phyloP scores from a whole-genome alignment of 352 stramenopile species.

The Thraustotheca clavata region DNA sequence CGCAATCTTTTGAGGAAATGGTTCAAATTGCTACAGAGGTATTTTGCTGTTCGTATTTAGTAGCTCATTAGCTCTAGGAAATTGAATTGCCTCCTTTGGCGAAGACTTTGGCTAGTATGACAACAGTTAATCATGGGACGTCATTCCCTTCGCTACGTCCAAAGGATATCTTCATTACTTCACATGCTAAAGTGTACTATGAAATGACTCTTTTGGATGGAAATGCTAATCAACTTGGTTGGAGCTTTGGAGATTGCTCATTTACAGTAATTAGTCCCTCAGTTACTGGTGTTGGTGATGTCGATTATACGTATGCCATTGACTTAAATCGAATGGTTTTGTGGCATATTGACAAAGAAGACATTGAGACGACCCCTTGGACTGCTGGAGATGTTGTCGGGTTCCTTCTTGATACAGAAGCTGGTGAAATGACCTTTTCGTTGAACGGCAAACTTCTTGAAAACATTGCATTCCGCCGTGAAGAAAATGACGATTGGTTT shows the following conservation, averaged over 20 bases:
- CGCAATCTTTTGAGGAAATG: neutral
- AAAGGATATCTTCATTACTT: neutral
- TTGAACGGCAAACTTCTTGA: conserved; percentile 35
- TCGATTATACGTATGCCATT: neutral
- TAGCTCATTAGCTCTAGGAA: too few species aligned
- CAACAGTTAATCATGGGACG: neutral
- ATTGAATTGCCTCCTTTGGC: too few species aligned
- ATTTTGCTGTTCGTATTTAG: too few species aligned
- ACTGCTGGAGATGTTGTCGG: conserved; percentile 46
- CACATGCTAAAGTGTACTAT: conserved; percentile 17
- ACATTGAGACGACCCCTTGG: neutral
- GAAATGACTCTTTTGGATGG: conserved; percentile 9
- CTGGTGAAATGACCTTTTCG: conserved; percentile 37
- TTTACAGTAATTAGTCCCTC: neutral
- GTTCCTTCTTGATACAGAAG: conserved; percentile 30
- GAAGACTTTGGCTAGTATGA: neutral
- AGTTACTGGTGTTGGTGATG: neutral
- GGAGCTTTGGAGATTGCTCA: neutral
- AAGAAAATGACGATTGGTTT: conserved; percentile 10
- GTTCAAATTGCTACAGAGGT: too few species aligned
- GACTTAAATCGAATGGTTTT: neutral
- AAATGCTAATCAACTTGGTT: conserved; percentile 7
- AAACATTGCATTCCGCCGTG: neutral
- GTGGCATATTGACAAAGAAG: neutral
- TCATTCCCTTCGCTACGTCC: neutral